phyloP scores from a whole-genome alignment of 306 rosid genomes.

The Fragaria ananassa region DNA sequence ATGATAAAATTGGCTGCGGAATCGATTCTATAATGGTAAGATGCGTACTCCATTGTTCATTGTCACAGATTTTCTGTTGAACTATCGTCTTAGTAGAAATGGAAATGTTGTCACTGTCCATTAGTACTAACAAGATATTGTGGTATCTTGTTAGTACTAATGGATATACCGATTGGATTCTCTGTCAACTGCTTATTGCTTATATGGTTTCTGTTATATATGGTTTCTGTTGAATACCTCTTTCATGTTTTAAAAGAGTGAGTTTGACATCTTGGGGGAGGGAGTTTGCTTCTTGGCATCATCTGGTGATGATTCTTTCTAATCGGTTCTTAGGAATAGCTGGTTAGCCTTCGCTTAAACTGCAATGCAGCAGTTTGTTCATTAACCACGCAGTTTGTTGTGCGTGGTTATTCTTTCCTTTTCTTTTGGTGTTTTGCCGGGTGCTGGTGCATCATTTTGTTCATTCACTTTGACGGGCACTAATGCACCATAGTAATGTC shows the following conservation, averaged over 20 bases:
- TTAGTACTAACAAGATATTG: too few relatives aligned
- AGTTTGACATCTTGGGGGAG: background rate
- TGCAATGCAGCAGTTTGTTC: background rate
- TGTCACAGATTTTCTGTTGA: background rate
- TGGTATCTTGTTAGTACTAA: too few relatives aligned
- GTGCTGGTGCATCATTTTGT: background rate
- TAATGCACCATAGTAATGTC: background rate
- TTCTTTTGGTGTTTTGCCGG: background rate
- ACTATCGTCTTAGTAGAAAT: background rate
- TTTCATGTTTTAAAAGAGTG: background rate
- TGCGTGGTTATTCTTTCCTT: background rate
- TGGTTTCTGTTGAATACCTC: background rate
- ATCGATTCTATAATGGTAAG: constrained; percentile 78
- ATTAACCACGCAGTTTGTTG: background rate
- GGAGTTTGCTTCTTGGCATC: background rate
- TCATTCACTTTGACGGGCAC: background rate
- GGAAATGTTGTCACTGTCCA: too few relatives aligned
- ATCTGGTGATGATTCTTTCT: background rate
- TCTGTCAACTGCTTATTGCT: background rate
- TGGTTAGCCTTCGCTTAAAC: background rate
- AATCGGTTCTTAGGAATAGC: background rate
- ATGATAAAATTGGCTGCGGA: constrained; percentile 88
- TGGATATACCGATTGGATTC: background rate
- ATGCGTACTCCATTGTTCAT: background rate
- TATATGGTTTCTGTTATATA: background rate